Evolutionary conservation across 176 grass and related monocot species (phyloP), one percentile per base, ranked within the genome.

Genomic region (Cenchrus purpureus): DNA sequence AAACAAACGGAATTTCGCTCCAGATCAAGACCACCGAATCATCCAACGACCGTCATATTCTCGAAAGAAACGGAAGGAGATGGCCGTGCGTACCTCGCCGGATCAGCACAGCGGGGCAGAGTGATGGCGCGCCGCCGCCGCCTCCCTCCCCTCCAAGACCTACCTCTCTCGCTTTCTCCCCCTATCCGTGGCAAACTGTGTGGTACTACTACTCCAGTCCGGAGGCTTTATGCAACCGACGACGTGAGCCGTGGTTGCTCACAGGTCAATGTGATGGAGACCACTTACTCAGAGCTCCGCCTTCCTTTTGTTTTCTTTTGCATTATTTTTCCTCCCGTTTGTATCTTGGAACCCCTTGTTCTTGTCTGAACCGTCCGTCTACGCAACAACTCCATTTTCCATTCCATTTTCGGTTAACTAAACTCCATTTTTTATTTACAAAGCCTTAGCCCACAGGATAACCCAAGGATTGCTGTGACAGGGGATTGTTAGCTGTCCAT

Each of bases 201-300:
- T 17, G 79, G 71, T 74, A 55, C 50, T 74, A 69, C n/a, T 11
- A 46, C 40, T 74, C 20, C 31, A 40, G 4, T 69, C 51, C 20
- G 57, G 80, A 79, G 65, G 88, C 43, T 43, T 84, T 89, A 84
- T 84, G 81, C 81, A 69, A 34, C 52, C 56, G 72, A 77, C 75
- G 80, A 84, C 75, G 85, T 64, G 78, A 68, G 59, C 44, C 71
- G 46, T 67, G 71, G 72, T 57, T 54, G 88, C 71, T 86, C 89
- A 8, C 42, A 60, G 71, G 90, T 91, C 85, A 82, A 78, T 57
- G 20, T 68, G 82, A 87, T 69, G 54, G 71, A 32, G 90, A 75
- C 78, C 14, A 22, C 40, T 71, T 15, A 29, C 64, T 54, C 7
- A 25, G 8, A 61, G 59, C 59, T 48, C 25, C 25, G 25, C 25